These are phyloP conservation scores for Apiospora pterosperma DNA, from an alignment of 2,329 filamentous ascomycete genomes.

Conservation along the genomic window DNA sequence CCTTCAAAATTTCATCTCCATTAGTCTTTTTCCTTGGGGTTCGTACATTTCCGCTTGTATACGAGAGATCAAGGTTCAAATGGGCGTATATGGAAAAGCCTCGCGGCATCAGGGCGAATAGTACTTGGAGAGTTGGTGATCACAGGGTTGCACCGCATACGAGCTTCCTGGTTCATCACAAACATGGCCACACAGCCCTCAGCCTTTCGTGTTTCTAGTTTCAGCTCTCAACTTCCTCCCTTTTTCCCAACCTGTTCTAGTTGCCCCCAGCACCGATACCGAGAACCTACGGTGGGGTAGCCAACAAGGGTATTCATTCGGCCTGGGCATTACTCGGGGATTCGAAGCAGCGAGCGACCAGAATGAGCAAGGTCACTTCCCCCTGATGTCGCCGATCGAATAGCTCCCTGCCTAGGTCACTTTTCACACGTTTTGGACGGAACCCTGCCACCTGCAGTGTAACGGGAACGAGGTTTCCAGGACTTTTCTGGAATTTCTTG, in stretches of 20 bases:
- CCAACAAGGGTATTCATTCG: neutral
- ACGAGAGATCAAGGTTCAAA: neutral
- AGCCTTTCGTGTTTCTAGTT: neutral
- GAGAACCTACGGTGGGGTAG: neutral
- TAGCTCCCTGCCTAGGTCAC: neutral
- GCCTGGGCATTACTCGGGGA: neutral
- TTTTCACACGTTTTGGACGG: neutral
- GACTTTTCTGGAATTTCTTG: neutral
- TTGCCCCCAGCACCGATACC: neutral
- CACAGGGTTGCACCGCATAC: neutral
- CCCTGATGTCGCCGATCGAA: neutral
- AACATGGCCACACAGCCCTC: neutral
- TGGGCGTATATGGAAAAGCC: neutral
- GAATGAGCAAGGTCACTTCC: neutral
- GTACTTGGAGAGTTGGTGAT: neutral
- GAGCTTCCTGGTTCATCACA: neutral
- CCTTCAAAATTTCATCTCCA: neutral
- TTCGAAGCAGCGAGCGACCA: neutral
- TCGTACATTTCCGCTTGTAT: neutral
- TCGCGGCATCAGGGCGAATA: neutral
- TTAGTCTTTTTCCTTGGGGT: neutral
- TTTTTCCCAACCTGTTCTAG: neutral
- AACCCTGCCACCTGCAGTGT: neutral
- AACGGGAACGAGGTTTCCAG: neutral
- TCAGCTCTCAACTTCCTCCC: neutral